Conservation (phyloP, 805 yeast species). For the Isabelozyma pseudorhagii region DNA sequence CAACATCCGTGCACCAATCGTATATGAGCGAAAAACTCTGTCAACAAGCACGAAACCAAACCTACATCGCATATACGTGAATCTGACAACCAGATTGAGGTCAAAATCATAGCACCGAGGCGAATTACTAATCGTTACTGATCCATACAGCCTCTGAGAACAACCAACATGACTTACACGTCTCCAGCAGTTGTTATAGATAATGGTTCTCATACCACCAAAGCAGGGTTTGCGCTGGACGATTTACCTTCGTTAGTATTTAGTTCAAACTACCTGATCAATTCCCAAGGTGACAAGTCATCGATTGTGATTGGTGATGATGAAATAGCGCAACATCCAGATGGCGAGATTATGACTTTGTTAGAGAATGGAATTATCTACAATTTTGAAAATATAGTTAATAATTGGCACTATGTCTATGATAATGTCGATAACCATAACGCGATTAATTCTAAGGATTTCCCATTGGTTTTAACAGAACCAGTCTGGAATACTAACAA, state of each 20-base stretch:
- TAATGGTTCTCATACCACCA: conserved; percentile 59
- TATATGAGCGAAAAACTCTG: background rate
- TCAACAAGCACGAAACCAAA: background rate
- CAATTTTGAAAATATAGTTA: conserved; percentile 68
- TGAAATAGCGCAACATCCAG: conserved; percentile 41
- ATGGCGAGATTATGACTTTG: conserved; percentile 53
- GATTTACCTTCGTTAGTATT: conserved; percentile 60
- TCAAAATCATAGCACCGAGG: background rate
- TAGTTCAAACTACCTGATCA: conserved; percentile 52
- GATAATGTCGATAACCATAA: conserved; percentile 40
- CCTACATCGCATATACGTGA: background rate
- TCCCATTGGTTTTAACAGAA: conserved; percentile 63
- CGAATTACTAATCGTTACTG: background rate
- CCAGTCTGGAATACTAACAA: conserved; percentile 68
- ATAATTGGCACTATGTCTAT: conserved; percentile 67
- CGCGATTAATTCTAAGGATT: conserved; percentile 51
- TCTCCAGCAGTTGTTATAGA: conserved; percentile 67
- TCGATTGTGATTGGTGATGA: conserved; percentile 45
- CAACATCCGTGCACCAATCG: too few species aligned
- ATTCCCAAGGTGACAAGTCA: conserved; percentile 12
- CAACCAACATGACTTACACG: conserved; percentile 15
- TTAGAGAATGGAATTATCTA: conserved; percentile 63
- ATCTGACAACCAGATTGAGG: background rate
- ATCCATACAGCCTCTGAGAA: background rate
- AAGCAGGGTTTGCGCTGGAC: conserved; percentile 68